Evolutionary conservation across 1,284 basidiomycete genomes (phyloP).

Genomic region (Neolentinus lepideus): DNA sequence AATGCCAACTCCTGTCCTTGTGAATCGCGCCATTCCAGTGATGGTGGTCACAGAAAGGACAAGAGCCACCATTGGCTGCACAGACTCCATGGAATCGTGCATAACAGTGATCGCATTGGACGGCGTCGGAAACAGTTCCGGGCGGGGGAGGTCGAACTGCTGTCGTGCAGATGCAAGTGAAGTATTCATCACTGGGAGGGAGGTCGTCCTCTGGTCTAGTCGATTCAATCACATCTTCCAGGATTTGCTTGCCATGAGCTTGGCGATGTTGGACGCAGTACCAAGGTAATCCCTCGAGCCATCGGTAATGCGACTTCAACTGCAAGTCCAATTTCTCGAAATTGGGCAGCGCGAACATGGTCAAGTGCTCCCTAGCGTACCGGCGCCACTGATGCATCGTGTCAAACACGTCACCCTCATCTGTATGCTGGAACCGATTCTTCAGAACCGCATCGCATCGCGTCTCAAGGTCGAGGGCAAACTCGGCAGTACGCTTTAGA

Average conservation of each 20-base stretch:
- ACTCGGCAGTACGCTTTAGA: slow-evolving; percentile 58
- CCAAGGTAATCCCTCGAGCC: slow-evolving; percentile 73
- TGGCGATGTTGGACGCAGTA: slow-evolving; percentile 56
- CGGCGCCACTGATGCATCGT: slow-evolving; percentile 63
- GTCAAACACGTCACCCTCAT: slow-evolving; percentile 57
- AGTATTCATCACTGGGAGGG: slow-evolving; percentile 70
- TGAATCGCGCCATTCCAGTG: slow-evolving; percentile 81
- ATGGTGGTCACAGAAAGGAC: slow-evolving; percentile 82
- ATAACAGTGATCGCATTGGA: slow-evolving; percentile 81
- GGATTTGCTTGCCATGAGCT: slow-evolving; percentile 51
- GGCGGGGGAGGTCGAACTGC: slow-evolving; percentile 70
- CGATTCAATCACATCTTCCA: slow-evolving; percentile 65
- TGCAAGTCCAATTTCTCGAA: slow-evolving; percentile 67
- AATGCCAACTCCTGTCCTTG: slow-evolving; percentile 76
- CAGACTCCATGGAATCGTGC: slow-evolving; percentile 79
- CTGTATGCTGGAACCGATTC: slow-evolving; percentile 45
- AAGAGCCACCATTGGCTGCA: slow-evolving; percentile 79
- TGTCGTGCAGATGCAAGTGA: slow-evolving; percentile 72
- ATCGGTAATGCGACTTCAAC: slow-evolving; percentile 55
- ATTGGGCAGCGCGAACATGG: slow-evolving; percentile 61
- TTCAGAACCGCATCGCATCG: slow-evolving; percentile 68
- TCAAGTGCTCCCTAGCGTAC: slow-evolving; percentile 63
- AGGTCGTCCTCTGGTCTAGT: slow-evolving; percentile 69
- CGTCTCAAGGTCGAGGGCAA: slow-evolving; percentile 65
- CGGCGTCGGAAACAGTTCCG: slow-evolving; percentile 69